These are phyloP conservation scores for Ocimum tenuiflorum DNA, from an alignment of 257 asterid species.

Conservation along the genomic window DNA sequence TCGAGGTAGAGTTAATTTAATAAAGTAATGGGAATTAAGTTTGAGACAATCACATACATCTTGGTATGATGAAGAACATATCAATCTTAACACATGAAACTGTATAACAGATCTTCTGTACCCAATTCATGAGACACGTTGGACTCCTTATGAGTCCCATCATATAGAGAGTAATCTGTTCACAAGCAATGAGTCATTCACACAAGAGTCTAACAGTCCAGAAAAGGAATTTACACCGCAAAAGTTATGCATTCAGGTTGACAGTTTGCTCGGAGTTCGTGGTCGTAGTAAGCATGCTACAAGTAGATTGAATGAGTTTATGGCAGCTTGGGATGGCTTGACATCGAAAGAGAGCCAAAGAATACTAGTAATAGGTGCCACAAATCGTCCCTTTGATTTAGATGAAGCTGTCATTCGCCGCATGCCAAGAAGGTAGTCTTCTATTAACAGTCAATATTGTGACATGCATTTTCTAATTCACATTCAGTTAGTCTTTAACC, in stretches of 20 bases:
- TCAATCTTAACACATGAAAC: background rate
- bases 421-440: slow-evolving; percentile 54
- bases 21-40: too few relatives aligned
- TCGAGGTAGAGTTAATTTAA: too few relatives aligned
- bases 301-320: slow-evolving; percentile 62
- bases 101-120: too few relatives aligned
- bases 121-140: background rate
- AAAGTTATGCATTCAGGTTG: slow-evolving; percentile 38
- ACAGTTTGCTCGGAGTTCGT: slow-evolving; percentile 67
- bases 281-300: slow-evolving; percentile 53
- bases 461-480: background rate
- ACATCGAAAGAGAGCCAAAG: slow-evolving; percentile 51
- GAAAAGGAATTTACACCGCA: background rate
- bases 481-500: background rate
- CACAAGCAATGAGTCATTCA: too few relatives aligned
- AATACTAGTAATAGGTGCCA: slow-evolving; percentile 69
- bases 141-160: background rate
- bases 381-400: slow-evolving; percentile 71
- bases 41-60: too few relatives aligned
- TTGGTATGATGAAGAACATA: background rate
- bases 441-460: background rate
- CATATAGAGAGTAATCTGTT: background rate
- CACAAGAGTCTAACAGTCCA: background rate
- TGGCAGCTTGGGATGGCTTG: slow-evolving; percentile 82
- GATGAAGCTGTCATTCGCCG: slow-evolving; percentile 83